Evolutionary conservation across 2,329 filamentous ascomycete genomes (phyloP).

Genomic region (Podosphaera xanthii): DNA sequence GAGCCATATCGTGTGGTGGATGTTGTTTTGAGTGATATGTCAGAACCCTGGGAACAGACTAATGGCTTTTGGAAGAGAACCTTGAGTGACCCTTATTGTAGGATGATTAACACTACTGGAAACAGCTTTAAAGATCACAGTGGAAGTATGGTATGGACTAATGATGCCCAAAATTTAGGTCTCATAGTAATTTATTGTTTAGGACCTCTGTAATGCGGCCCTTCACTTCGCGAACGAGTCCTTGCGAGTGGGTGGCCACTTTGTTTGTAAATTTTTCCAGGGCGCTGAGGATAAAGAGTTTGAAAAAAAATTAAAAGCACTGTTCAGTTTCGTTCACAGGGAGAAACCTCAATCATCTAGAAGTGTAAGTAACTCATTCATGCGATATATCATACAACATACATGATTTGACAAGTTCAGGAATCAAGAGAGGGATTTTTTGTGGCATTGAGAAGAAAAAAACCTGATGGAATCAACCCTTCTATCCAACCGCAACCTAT

Average conservation of each 20-base stretch:
- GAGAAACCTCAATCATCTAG: slow-evolving; percentile 86
- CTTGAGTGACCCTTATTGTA: slow-evolving; percentile 85
- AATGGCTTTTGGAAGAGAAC: slow-evolving; percentile 62
- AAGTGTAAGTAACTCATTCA: slow-evolving; percentile 32
- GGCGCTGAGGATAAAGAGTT: slow-evolving; percentile 65
- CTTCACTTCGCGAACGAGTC: slow-evolving; percentile 70
- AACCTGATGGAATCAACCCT: too few species aligned
- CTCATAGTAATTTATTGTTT: slow-evolving; percentile 1
- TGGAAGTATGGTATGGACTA: slow-evolving; percentile 63
- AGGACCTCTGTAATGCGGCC: slow-evolving; percentile 82
- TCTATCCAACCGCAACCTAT: too few species aligned
- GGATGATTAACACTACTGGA: slow-evolving; percentile 99
- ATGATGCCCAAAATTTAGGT: not conserved
- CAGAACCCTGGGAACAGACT: slow-evolving; percentile 75
- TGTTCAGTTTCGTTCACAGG: slow-evolving; percentile 62
- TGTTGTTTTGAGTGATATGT: slow-evolving; percentile 97
- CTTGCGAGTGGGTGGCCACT: slow-evolving; percentile 60
- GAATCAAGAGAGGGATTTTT: slow-evolving; percentile 76
- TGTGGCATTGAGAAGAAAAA: slow-evolving; percentile 50
- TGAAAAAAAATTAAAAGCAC: slow-evolving; percentile 46
- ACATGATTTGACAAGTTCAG: slow-evolving; percentile 20
- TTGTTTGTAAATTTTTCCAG: slow-evolving; percentile 96
- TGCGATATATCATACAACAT: not conserved
- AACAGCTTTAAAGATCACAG: slow-evolving; percentile 69
- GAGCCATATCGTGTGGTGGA: slow-evolving; percentile 33